Base-by-base conservation (phyloP, 176 grass and related monocot species). In the Secale cereale region DNA sequence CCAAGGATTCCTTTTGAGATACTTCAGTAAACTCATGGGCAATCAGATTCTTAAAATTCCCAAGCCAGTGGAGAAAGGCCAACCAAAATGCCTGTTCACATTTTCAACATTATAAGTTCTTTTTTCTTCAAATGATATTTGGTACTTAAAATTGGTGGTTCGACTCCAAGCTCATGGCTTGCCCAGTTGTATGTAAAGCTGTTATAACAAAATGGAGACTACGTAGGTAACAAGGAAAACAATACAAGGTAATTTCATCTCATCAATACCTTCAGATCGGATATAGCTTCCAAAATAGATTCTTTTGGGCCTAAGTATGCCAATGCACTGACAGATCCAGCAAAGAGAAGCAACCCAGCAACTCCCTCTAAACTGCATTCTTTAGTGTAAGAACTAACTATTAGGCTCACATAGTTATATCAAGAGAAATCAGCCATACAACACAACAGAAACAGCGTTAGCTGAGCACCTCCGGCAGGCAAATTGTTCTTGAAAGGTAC, bases 291-390 rank as follows among this genome's bases (percentile, higher is more conserved):
- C 31, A 78, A 81, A 89, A 92, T 60, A 61, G 91, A 89, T 85
- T 98, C 96, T 90, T 89, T 91, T 23, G 89, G 93, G 59, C 86
- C 93, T 83, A 95, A 86, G 70, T 94, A 98, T 45, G 93, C 87
- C 83, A 70, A 89, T 40, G 91, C 91, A 78, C 80, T 85, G 43
- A 98, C 78, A 68, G 91, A 90, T 87, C 96, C 96, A 87, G 61
- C 45, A 39, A 94, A 94, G 52, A 90, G 43, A 86, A 98, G 80
- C 73, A 98, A 29, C 74, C 91, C 93, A 81, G 77, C 74, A 87
- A 98, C 86, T 29, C 91, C 96, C 31, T 94, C 93, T 83, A 79
- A 85, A 87, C 89, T 98, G 87, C 83, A 88, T 79, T 87, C 96
- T 98, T 92, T 93, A 84, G 43, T 89, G 74, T 31, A 92, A 57